A percentile compares a stretch with the other conserved stretches of the same genome.
These are phyloP conservation scores for Trametes sp. DNA, from an alignment of 1,284 basidiomycete species.

Conservation along the genomic window DNA sequence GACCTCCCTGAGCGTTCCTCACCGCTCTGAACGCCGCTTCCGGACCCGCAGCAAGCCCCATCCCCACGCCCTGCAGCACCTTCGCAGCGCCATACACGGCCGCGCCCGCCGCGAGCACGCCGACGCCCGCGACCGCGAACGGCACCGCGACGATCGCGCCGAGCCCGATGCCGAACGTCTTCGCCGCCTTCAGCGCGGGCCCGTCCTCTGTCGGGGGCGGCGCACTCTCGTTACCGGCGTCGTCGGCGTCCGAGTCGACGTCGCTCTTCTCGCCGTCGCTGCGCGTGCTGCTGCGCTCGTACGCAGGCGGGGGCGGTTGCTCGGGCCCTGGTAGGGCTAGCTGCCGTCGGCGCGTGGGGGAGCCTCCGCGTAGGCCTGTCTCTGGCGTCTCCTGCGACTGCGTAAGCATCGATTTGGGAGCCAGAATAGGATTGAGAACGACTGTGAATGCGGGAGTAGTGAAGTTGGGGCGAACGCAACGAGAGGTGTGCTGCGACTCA, in stretches of 20 bases:
- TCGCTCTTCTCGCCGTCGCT: too few species aligned
- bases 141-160: slow-evolving; percentile 15
- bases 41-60: slow-evolving; percentile 9
- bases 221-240: not conserved
- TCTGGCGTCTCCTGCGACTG: too few species aligned
- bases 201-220: not conserved
- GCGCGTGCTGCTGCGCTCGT: too few species aligned
- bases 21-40: not conserved
- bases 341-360: too few species aligned
- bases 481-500: too few species aligned
- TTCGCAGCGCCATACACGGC: slow-evolving; percentile 15
- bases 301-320: too few species aligned
- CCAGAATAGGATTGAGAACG: too few species aligned
- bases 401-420: too few species aligned
- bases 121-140: slow-evolving; percentile 9
- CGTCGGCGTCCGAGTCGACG: not conserved
- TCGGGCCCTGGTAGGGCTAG: too few species aligned
- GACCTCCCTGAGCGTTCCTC: not conserved
- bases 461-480: too few species aligned
- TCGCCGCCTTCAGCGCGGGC: not conserved
- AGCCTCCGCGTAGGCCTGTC: too few species aligned
- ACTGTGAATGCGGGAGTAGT: too few species aligned
- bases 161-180: slow-evolving; percentile 17
- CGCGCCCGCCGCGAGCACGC: slow-evolving; percentile 3
- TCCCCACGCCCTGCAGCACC: slow-evolving; percentile 22